Evolutionary conservation across 257 asterid genomes (phyloP).

Genomic region (Capsicum baccatum): DNA sequence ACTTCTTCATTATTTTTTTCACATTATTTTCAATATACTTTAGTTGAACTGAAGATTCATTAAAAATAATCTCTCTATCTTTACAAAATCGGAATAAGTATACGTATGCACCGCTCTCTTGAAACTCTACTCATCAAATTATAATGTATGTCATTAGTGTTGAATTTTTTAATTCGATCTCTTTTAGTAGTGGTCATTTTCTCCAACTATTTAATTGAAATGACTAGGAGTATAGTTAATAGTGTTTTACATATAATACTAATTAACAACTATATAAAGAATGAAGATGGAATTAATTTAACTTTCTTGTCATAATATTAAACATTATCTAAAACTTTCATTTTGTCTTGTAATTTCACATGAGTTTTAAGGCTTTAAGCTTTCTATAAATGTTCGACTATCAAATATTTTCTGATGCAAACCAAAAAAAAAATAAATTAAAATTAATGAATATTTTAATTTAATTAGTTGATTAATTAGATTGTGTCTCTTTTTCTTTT

Average conservation of each 20-base stretch:
- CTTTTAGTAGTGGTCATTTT: conserved; percentile 14
- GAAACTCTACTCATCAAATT: neutral
- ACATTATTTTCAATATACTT: neutral
- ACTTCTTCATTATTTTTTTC: no score
- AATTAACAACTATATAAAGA: neutral
- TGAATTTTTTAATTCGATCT: neutral
- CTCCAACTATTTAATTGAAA: neutral
- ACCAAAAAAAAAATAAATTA: neutral
- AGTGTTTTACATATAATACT: neutral
- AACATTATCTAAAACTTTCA: neutral
- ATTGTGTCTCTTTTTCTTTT: neutral
- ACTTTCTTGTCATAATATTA: conserved; percentile 17
- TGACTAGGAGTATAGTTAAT: neutral
- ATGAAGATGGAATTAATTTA: neutral
- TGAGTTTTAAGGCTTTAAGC: neutral
- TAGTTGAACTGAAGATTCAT: fast-evolving
- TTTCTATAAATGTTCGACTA: conserved; percentile 2
- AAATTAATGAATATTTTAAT: neutral
- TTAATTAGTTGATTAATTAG: neutral
- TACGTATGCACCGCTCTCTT: fast-evolving
- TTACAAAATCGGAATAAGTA: neutral
- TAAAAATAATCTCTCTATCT: fast-evolving
- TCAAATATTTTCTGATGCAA: neutral
- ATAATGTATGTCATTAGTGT: no score
- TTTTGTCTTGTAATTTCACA: neutral